phyloP scores from a whole-genome alignment of 192 early-diverging fungal species.

The Backusella mclennaniae region DNA sequence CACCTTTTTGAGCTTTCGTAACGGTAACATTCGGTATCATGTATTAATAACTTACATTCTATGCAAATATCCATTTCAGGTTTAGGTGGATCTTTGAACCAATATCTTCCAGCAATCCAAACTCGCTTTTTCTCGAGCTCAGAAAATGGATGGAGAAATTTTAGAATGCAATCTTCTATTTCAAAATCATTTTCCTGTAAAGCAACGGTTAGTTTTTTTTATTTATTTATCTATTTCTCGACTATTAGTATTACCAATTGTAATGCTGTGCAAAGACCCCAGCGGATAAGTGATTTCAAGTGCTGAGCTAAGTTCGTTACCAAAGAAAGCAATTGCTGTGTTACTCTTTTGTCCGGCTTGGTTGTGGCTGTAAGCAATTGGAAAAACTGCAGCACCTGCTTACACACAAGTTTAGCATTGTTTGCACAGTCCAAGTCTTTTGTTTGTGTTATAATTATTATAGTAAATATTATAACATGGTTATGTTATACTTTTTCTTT shows the following conservation, averaged over 20 bases:
- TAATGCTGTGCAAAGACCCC: slow-evolving; percentile 83
- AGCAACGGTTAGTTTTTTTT: neutral
- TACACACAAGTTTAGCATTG: slow-evolving; percentile 91
- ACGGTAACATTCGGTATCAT: slow-evolving; percentile 4
- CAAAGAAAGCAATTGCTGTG: slow-evolving; percentile 82
- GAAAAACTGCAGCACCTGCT: slow-evolving; percentile 92
- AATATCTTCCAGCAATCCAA: slow-evolving; percentile 25
- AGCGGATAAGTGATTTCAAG: slow-evolving; percentile 87
- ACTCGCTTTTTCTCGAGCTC: slow-evolving; percentile 48
- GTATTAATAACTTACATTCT: slow-evolving; percentile 10
- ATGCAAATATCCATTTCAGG: slow-evolving; percentile 19
- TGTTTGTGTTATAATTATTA: slow-evolving; percentile 33
- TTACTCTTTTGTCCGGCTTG: slow-evolving; percentile 53
- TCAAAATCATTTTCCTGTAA: slow-evolving; percentile 17
- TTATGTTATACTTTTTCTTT: neutral
- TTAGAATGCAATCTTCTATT: slow-evolving; percentile 42
- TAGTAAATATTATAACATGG: neutral
- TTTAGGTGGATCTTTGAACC: slow-evolving; percentile 24
- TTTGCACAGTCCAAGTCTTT: slow-evolving; percentile 64
- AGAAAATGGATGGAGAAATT: slow-evolving; percentile 75
- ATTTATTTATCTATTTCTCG: neutral
- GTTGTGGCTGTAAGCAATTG: slow-evolving; percentile 76
- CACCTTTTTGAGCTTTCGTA: neutral
- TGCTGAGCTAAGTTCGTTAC: slow-evolving; percentile 89
- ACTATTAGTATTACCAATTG: slow-evolving; percentile 58